phyloP scores from a whole-genome alignment of 441 rosid genomes.

The Rhodomyrtus psidioides region DNA sequence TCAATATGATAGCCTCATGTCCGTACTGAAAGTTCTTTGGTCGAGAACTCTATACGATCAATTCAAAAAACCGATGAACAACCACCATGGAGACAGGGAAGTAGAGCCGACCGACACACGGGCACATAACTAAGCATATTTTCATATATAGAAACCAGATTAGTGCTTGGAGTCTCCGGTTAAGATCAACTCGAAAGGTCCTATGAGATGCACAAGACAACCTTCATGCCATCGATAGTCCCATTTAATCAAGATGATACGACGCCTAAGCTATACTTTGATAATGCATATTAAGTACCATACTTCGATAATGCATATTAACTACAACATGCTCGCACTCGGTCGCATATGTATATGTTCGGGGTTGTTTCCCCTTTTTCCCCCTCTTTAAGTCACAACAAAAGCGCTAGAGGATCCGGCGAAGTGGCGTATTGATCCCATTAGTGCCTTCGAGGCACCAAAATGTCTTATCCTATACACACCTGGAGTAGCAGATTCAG shows the following conservation, averaged over 20 bases:
- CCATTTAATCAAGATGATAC: neutral
- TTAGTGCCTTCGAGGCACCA: slow-evolving; percentile 71
- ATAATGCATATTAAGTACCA: neutral
- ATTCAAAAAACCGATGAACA: neutral
- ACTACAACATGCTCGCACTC: neutral
- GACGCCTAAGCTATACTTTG: neutral
- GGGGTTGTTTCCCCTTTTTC: neutral
- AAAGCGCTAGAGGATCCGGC: slow-evolving; percentile 89
- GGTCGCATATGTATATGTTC: neutral
- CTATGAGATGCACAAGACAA: neutral
- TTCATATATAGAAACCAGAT: neutral
- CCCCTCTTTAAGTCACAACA: slow-evolving; percentile 46
- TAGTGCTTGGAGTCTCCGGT: neutral
- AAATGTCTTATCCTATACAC: slow-evolving; percentile 89
- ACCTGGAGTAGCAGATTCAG: slow-evolving; percentile 54
- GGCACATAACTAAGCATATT: neutral
- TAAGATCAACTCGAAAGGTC: neutral
- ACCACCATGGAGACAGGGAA: neutral
- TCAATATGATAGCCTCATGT: neutral
- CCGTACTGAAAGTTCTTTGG: neutral
- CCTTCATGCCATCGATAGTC: neutral
- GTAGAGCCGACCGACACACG: neutral
- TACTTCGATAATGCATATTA: neutral
- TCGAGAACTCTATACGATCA: neutral
- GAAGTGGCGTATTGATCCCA: slow-evolving; percentile 73